These are phyloP conservation scores for Didymellaceae sp. DNA, from an alignment of 2,329 filamentous ascomycete species.

Conservation along the genomic window DNA sequence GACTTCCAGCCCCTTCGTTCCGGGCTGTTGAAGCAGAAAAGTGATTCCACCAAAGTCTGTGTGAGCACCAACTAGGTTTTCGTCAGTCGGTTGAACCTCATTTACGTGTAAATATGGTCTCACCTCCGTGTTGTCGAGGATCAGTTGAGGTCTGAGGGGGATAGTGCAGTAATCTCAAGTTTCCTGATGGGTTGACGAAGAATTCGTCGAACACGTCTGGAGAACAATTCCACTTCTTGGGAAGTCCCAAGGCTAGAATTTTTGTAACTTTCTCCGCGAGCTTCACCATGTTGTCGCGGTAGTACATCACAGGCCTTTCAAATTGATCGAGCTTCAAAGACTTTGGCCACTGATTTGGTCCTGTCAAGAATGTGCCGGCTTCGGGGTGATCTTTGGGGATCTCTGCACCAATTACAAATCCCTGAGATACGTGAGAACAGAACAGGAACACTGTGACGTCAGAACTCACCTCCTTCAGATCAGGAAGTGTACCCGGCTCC, in stretches of 20 bases:
- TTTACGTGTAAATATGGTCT: background rate
- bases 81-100: background rate
- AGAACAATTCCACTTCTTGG: slow-evolving; percentile 10
- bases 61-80: slow-evolving; percentile 14
- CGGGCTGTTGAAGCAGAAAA: slow-evolving; percentile 21
- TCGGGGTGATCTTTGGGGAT: slow-evolving; percentile 11
- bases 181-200: slow-evolving; percentile 13
- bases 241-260: slow-evolving; percentile 8
- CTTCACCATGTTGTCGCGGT: background rate
- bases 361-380: slow-evolving; percentile 3
- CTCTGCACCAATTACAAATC: slow-evolving; percentile 16
- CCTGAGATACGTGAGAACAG: background rate
- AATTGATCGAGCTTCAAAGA: background rate
- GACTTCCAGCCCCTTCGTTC: slow-evolving; percentile 21
- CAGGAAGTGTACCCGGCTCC: slow-evolving; percentile 17
- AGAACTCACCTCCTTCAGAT: slow-evolving; percentile 21
- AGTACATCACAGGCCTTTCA: background rate
- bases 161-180: slow-evolving; percentile 21
- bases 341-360: slow-evolving; percentile 7
- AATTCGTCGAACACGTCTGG: slow-evolving; percentile 12
- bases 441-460: too few species aligned
- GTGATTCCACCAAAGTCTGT: slow-evolving; percentile 28
- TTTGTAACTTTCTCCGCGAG: background rate
- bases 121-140: slow-evolving; percentile 17
- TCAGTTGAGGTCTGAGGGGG: slow-evolving; percentile 8